Base-by-base conservation (phyloP, 1,284 basidiomycete genomes). In the Ceratobasidium sp. region DNA sequence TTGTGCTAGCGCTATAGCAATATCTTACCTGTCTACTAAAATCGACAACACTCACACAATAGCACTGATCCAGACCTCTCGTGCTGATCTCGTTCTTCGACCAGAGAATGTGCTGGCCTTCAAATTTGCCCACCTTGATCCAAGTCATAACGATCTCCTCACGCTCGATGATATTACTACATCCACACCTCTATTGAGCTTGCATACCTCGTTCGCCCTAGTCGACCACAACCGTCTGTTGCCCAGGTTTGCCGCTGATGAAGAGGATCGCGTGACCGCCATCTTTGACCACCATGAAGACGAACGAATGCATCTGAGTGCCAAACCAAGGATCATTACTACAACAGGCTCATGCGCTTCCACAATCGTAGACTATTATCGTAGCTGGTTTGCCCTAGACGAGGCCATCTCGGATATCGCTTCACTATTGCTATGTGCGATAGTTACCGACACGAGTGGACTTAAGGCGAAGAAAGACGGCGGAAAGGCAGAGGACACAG, bases 261-360 rank as follows among this genome's bases (percentile, higher is more conserved):
- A 46, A 2, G 78, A 81, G 32, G 79, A 84, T 5, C 78, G 80
- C 28, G 75, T 76, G 6, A 80, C 81, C 10, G 94, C 98, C 3
- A 83, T 88, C 0, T 82, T 99, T n/a, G 97, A 99, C 80, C 97
- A 99, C 79, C 96, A 99, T 80, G 89, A 87, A 50, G 96, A 98
- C 80, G 96, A 96, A 76, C 85, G 86, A 0, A 81, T 85, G 1
- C 88, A 97, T 79, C 78, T 78, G 3, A 72, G 77, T 43, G 93
- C 94, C 0, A 79, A 84, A 10, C 89, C 92, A 1, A 87, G 95
- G 21, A 80, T 88, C 64, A 85, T 97, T 72, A 32, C 16, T 34
- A 86, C 87, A 0, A 87, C 88, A 0, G 96, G 96, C 2, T 94
- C 92, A 75, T 93, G 92, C 77, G 81, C 92, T 0, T 94, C 94